Conservation (phyloP, 2,329 filamentous ascomycete genomes). For the Chaetomiaceae sp. region DNA sequence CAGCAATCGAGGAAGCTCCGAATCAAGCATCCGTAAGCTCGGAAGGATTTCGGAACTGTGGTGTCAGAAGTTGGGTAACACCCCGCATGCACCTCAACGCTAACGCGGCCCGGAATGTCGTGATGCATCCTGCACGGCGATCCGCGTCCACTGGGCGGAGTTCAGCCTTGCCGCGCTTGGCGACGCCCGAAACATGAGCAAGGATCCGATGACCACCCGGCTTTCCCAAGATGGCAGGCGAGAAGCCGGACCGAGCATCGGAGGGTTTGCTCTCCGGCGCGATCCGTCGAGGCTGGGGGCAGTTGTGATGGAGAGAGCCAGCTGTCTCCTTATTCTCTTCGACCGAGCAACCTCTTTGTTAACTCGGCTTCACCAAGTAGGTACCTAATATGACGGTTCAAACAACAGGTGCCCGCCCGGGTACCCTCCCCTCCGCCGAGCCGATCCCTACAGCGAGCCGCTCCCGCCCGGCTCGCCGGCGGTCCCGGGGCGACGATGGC, state of each 20-base stretch:
- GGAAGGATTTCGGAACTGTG: neutral
- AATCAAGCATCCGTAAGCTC: no score
- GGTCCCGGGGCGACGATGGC: neutral
- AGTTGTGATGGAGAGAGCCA: no score
- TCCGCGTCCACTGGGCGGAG: neutral
- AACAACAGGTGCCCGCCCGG: neutral
- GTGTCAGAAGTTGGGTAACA: neutral
- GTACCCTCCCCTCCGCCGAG: slow-evolving; percentile 2
- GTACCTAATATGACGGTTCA: neutral
- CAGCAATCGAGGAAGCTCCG: no score
- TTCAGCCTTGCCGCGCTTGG: slow-evolving; percentile 1
- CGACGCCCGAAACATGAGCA: neutral
- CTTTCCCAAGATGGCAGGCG: neutral
- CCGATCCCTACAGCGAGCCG: slow-evolving; percentile 5
- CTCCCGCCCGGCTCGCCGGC: neutral
- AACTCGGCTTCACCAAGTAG: neutral
- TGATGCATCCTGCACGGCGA: slow-evolving; percentile 1
- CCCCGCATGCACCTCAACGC: neutral
- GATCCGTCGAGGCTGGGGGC: neutral
- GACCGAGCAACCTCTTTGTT: neutral
- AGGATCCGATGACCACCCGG: neutral
- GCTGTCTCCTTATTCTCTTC: neutral
- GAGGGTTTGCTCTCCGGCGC: neutral
- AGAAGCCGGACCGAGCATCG: neutral
- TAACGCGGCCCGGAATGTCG: neutral